A percentile compares a stretch with the other conserved stretches of the same genome.
These are phyloP conservation scores for Olyra latifolia DNA, from an alignment of 176 grass and related monocot genomes.

Conservation along the genomic window DNA sequence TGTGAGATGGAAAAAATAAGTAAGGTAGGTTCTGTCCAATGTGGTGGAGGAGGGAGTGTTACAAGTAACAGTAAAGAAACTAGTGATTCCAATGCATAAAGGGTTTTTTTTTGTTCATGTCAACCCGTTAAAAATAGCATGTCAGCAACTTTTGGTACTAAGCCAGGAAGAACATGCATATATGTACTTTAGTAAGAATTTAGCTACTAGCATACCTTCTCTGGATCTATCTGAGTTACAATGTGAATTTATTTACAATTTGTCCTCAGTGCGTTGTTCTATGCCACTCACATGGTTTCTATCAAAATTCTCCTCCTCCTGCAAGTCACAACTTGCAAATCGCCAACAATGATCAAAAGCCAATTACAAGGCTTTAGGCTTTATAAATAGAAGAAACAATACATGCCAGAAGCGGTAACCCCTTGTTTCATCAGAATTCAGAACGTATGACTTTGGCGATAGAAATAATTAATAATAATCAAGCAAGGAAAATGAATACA, in stretches of 20 bases:
- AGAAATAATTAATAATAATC: neutral
- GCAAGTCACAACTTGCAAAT: conserved; percentile 9
- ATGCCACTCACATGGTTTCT: conserved; percentile 34
- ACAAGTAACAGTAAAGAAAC: conserved; percentile 17
- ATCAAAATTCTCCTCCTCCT: conserved; percentile 37
- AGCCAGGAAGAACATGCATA: neutral
- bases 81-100: neutral
- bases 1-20: conserved; percentile 68
- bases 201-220: conserved; percentile 35
- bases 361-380: neutral
- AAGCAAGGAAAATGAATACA: neutral
- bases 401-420: neutral
- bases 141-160: neutral
- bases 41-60: conserved; percentile 61
- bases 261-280: conserved; percentile 38
- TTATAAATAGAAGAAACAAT: neutral
- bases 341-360: neutral
- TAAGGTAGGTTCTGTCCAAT: conserved; percentile 61
- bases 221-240: conserved; percentile 52
- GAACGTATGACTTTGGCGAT: too few relatives aligned
- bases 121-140: neutral
- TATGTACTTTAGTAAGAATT: neutral
- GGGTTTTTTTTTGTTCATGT: neutral
- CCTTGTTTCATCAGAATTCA: neutral
- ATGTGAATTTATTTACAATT: conserved; percentile 45